A percentile compares a stretch with the other conserved stretches of the same genome.
These are phyloP conservation scores for Sporothrix variecibatus DNA, from an alignment of 2,329 filamentous ascomycete species.

Conservation along the genomic window DNA sequence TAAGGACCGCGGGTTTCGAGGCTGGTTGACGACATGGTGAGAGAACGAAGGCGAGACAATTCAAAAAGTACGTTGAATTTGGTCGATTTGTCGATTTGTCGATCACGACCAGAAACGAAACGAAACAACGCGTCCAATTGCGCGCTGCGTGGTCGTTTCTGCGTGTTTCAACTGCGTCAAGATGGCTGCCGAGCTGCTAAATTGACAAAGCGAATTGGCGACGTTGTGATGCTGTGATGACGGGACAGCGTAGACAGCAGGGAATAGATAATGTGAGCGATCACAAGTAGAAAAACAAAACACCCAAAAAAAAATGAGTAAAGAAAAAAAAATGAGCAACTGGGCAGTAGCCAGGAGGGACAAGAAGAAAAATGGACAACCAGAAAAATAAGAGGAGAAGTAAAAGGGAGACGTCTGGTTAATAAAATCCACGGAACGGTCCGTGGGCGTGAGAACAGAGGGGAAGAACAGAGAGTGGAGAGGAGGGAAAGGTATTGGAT, in stretches of 20 bases:
- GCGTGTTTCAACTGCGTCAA: not conserved
- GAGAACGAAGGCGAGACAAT: not conserved
- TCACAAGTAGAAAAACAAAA: not conserved
- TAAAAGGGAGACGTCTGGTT: not conserved
- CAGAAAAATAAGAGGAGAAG: not conserved
- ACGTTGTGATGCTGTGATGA: not conserved
- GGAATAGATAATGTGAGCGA: not conserved
- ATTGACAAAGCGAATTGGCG: not conserved
- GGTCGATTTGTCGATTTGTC: not conserved
- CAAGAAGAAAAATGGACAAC: not conserved
- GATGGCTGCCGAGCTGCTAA: not conserved
- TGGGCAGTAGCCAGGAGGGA: not conserved
- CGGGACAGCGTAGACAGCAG: not conserved
- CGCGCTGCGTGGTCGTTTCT: not conserved
- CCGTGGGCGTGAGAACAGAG: slow-evolving; percentile 3
- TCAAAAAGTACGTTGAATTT: not conserved
- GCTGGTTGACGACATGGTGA: not conserved
- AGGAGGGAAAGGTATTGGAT: not conserved
- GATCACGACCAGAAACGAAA: not conserved
- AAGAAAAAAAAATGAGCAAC: not conserved
- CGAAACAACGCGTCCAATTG: slow-evolving; percentile 6
- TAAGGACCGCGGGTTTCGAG: not conserved
- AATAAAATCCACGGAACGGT: slow-evolving; percentile 3
- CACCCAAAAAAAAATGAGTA: no score
- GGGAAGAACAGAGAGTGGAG: not conserved